Percentiles rank a stretch among this genome's conserved stretches.
These are phyloP conservation scores for Saccharomyces hybrid DNA, from an alignment of 1,139 yeast genomes.

Conservation along the genomic window DNA sequence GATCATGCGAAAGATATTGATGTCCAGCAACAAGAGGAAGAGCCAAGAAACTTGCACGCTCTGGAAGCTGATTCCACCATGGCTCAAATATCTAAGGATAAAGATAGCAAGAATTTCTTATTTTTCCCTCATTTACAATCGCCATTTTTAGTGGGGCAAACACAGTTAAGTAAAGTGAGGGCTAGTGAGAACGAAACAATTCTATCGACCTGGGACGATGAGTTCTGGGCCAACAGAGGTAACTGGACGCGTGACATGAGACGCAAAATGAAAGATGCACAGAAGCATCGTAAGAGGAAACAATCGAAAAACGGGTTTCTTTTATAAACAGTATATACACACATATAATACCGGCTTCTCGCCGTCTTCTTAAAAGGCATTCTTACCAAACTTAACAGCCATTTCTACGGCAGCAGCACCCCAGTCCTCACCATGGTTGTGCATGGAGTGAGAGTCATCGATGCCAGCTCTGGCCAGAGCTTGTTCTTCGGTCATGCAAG, in stretches of 20 bases:
- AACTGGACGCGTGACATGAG: conserved; percentile 72
- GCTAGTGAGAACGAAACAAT: conserved; percentile 35
- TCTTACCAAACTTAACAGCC: conserved; percentile 48
- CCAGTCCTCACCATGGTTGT: conserved; percentile 98
- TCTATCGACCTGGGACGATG: conserved; percentile 56
- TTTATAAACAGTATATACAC: conserved; percentile 4
- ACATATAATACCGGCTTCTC: background rate
- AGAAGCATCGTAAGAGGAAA: conserved; percentile 51
- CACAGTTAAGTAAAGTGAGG: conserved; percentile 59
- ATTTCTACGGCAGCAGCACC: conserved; percentile 99
- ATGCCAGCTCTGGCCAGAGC: conserved; percentile 94
- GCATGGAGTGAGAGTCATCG: conserved; percentile 55
- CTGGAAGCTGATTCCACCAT: too few relatives aligned
- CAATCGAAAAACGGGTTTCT: conserved; percentile 21
- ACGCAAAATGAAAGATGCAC: conserved; percentile 65
- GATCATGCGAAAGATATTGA: conserved; percentile 27
- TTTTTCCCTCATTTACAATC: conserved; percentile 81
- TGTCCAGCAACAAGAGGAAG: conserved; percentile 1
- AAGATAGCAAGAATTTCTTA: conserved; percentile 32
- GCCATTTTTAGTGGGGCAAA: conserved; percentile 77
- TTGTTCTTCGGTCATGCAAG: conserved; percentile 90
- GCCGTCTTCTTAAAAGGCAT: conserved; percentile 9
- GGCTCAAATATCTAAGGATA: conserved; percentile 4
- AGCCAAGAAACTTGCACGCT: conserved; percentile 8
- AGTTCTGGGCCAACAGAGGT: conserved; percentile 81